Conservation (phyloP, 2,329 filamentous ascomycete genomes). For the Paecilomyces variotii region DNA sequence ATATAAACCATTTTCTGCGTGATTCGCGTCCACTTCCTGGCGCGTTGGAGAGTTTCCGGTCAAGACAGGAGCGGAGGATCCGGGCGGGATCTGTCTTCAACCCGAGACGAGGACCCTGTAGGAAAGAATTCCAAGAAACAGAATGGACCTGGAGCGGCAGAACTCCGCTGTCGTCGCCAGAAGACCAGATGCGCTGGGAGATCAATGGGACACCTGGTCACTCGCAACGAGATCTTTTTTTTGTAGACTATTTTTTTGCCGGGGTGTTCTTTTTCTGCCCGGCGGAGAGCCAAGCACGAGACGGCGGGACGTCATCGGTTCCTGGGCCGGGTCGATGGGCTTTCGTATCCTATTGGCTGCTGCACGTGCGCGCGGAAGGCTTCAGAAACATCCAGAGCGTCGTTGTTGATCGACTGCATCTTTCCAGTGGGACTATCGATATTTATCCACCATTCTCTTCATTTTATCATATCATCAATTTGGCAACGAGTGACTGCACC, state of each 20-base stretch:
- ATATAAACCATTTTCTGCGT: constrained; percentile 75
- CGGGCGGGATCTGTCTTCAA: not conserved
- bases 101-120: not conserved
- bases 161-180: not conserved
- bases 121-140: not conserved
- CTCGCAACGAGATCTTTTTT: not conserved
- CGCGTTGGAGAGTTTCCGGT: too few relatives aligned
- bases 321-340: not conserved
- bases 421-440: not conserved
- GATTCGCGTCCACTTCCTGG: not conserved
- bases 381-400: not conserved
- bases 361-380: not conserved
- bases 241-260: too few relatives aligned
- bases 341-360: not conserved
- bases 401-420: not conserved
- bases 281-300: not conserved
- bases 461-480: not conserved
- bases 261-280: not conserved
- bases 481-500: not conserved
- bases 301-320: not conserved
- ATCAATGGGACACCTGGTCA: not conserved
- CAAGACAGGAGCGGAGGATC: not conserved
- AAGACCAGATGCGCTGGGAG: not conserved
- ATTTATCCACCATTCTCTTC: not conserved
- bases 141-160: not conserved